phyloP scores from a whole-genome alignment of 2,329 filamentous ascomycete species.

The Colletotrichum spaethianum region DNA sequence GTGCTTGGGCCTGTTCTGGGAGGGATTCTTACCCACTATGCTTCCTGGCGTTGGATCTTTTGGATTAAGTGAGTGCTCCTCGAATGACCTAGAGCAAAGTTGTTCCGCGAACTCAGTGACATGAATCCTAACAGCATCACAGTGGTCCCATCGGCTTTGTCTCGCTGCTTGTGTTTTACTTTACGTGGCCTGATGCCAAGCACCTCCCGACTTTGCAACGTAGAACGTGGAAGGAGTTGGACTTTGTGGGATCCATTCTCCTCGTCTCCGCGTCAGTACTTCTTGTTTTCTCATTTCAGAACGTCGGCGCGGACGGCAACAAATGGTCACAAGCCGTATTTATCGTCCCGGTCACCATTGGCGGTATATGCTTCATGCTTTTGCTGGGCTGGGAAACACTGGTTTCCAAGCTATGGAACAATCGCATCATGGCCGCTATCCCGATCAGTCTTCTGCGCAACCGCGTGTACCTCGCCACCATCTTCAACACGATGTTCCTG shows the following conservation, averaged over 20 bases:
- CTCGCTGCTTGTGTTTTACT: constrained; percentile 62
- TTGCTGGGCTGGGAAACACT: constrained; percentile 59
- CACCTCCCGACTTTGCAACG: constrained; percentile 55
- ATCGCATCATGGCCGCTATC: constrained; percentile 58
- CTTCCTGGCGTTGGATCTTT: constrained; percentile 69
- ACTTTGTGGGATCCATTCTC: constrained; percentile 67
- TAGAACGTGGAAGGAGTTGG: constrained; percentile 64
- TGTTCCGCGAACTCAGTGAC: not conserved
- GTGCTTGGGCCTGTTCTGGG: constrained; percentile 67
- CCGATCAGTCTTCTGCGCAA: constrained; percentile 64
- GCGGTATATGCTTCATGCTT: constrained; percentile 51
- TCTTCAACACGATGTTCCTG: constrained; percentile 61
- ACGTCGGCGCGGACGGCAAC: constrained; percentile 55
- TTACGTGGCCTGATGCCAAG: constrained; percentile 64
- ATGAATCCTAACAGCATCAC: constrained; percentile 24
- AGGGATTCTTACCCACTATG: constrained; percentile 64
- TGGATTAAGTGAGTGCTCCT: constrained; percentile 67
- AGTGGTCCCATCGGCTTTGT: constrained; percentile 62
- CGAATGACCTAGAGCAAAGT: too few species aligned
- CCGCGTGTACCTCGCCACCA: constrained; percentile 58
- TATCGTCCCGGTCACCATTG: constrained; percentile 57
- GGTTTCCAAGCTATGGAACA: constrained; percentile 49
- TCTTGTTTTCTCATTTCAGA: constrained; percentile 72
- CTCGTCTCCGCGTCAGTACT: constrained; percentile 68
- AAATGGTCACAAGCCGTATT: constrained; percentile 60